These are phyloP conservation scores for Cokeromyces recurvatus DNA, from an alignment of 371 early-diverging fungal genomes.

Conservation along the genomic window DNA sequence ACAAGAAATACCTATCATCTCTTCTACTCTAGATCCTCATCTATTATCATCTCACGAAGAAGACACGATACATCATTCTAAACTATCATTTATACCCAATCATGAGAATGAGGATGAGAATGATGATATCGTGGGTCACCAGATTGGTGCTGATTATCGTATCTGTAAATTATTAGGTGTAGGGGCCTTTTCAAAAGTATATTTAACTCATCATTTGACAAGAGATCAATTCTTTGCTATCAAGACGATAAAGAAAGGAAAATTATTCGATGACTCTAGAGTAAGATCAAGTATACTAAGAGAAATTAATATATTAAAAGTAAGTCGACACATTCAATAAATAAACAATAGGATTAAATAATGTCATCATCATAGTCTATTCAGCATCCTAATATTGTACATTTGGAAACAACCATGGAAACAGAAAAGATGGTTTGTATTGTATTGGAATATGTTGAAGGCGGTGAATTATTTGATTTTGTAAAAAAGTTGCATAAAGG, in stretches of 20 bases:
- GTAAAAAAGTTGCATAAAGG: conserved; percentile 45
- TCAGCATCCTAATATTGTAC: conserved; percentile 66
- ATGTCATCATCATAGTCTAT: too few species aligned
- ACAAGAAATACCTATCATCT: conserved; percentile 26
- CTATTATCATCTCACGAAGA: conserved; percentile 5
- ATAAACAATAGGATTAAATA: too few species aligned
- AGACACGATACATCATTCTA: too few species aligned
- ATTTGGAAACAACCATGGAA: conserved; percentile 67
- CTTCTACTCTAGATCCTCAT: conserved; percentile 14
- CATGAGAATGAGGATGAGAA: background rate
- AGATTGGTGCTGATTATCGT: conserved; percentile 28
- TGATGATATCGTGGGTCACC: conserved; percentile 25
- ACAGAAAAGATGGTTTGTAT: conserved; percentile 60
- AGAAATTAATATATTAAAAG: conserved; percentile 43
- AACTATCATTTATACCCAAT: too few species aligned
- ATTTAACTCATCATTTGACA: conserved; percentile 21
- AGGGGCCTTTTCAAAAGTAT: conserved; percentile 48
- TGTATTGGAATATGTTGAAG: conserved; percentile 61
- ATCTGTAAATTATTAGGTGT: conserved; percentile 32
- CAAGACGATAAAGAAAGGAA: conserved; percentile 38
- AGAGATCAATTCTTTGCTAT: conserved; percentile 25
- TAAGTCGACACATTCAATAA: conserved; percentile 7
- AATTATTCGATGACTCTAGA: conserved; percentile 31
- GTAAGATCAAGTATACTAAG: conserved; percentile 44
- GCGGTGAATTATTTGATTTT: conserved; percentile 64